Percentiles rank a stretch among this genome's conserved stretches.
These are phyloP conservation scores for Boletus bicolor DNA, from an alignment of 768 basidiomycete genomes.

Conservation along the genomic window DNA sequence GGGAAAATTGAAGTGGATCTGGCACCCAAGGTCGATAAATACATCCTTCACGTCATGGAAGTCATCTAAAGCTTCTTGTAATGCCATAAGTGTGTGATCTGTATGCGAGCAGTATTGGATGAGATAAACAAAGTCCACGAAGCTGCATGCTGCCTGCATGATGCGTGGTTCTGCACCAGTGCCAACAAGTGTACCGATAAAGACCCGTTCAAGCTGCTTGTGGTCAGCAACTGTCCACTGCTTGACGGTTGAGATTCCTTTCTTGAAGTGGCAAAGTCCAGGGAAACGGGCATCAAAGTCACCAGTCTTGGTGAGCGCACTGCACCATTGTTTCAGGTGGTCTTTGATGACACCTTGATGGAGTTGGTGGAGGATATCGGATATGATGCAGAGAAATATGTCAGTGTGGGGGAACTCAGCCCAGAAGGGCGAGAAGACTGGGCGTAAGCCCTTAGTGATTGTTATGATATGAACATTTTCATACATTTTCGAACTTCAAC, in stretches of 20 bases:
- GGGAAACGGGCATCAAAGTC: neutral
- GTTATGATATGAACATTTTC: no score
- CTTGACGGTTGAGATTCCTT: neutral
- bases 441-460: neutral
- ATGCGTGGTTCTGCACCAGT: neutral
- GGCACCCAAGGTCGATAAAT: neutral
- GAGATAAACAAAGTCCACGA: neutral
- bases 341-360: constrained; percentile 2
- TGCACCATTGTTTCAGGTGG: constrained; percentile 1
- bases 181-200: neutral
- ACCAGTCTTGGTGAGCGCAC: fast-evolving
- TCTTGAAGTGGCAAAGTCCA: neutral
- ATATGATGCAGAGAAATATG: neutral
- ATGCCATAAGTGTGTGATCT: neutral
- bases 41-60: neutral
- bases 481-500: no score
- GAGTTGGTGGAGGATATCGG: neutral
- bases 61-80: neutral
- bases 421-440: constrained; percentile 4
- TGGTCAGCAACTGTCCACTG: neutral
- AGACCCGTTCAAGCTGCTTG: neutral
- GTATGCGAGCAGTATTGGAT: neutral
- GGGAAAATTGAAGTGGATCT: neutral
- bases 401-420: neutral
- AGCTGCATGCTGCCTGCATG: neutral